Base-by-base conservation (phyloP, 345 rosid species). In the Populus deltoides region DNA sequence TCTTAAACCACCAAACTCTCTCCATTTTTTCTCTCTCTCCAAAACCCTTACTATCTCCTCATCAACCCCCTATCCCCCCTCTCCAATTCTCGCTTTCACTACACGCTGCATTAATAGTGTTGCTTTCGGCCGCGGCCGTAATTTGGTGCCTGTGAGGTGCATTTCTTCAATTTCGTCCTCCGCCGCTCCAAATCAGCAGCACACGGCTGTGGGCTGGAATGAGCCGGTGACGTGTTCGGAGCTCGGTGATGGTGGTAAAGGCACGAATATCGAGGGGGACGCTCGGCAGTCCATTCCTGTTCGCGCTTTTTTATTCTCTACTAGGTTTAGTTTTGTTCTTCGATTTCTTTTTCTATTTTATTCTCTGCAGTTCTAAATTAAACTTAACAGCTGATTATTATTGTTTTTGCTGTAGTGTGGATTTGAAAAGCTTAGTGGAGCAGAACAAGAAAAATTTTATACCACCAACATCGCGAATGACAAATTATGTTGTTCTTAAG, bases 401-500 rank as follows among this genome's bases (percentile, higher is more conserved):
- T 77, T 82, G 74, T 55, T 72, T 49, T 39, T 63, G 65, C 53
- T 79, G 79, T 88, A 95, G 99, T 77, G 98, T 95, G 87, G 93
- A 95, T 86, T 90, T 95, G 93, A 92, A 83, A 85, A 73, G 94
- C 82, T 86, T 95, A 79, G 87, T 91, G 86, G 98, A 91, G 71
- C 91, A 87, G 84, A 95, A 93, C 90, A 92, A 82, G 75, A 89
- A 83, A 78, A 95, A 90, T 83, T 92, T 89, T 70, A 91, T 95
- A 74, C 99, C 92, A 2, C 94, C 97, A 1, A 80, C 99, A 0
- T 95, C 98, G 1, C 92, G 98, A 49, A 92, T 91, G 92, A 93
- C 98, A 70, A 95, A 95, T 77, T 93, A 93, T 62, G 91, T 88
- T 53, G 93, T 95, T 65, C 89, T 95, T 31, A 89, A 83, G 87